phyloP scores from a whole-genome alignment of 805 yeast genomes.

The Suhomyces kilbournensis region DNA sequence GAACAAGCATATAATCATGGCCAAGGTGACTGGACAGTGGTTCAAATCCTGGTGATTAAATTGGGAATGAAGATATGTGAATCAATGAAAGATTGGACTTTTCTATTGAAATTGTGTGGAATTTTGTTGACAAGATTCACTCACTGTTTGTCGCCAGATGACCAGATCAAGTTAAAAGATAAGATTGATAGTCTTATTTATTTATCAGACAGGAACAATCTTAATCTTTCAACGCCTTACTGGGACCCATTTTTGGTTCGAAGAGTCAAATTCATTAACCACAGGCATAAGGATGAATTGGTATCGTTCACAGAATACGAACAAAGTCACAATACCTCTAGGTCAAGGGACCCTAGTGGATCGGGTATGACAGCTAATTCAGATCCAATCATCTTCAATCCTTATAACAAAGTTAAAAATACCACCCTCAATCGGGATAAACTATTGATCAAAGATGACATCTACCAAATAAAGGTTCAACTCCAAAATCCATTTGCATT shows the following conservation, averaged over 20 bases:
- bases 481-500: constrained; percentile 81
- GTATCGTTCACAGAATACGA: constrained; percentile 35
- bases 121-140: constrained; percentile 55
- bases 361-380: neutral
- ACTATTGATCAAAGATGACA: constrained; percentile 45
- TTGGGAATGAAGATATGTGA: constrained; percentile 54
- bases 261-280: constrained; percentile 36
- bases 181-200: constrained; percentile 23
- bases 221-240: constrained; percentile 39
- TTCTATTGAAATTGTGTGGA: constrained; percentile 44
- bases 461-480: constrained; percentile 51
- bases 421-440: constrained; percentile 48
- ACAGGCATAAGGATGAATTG: constrained; percentile 32
- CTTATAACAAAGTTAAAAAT: constrained; percentile 29
- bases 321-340: constrained; percentile 7
- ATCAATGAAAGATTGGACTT: constrained; percentile 43
- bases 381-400: constrained; percentile 48
- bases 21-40: constrained; percentile 46
- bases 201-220: constrained; percentile 20
- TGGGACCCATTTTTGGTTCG: constrained; percentile 76
- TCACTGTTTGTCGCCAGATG: constrained; percentile 52
- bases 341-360: constrained; percentile 1
- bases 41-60: constrained; percentile 56
- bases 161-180: constrained; percentile 48
- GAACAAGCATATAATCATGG: constrained; percentile 19